phyloP scores from a whole-genome alignment of 2,329 filamentous ascomycete genomes.

The Tolypocladium album region DNA sequence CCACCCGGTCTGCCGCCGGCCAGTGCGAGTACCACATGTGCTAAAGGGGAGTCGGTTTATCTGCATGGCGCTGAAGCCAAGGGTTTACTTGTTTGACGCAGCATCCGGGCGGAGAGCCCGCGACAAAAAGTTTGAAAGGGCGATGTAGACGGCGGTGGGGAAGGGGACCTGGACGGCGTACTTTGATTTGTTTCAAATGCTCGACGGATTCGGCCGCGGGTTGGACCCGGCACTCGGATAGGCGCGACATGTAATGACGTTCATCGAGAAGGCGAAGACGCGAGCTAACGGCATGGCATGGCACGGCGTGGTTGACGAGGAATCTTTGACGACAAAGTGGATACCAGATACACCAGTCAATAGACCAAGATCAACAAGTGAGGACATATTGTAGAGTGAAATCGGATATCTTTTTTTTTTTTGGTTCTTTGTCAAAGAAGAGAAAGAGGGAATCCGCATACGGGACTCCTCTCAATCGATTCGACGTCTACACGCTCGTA shows the following conservation, averaged over 20 bases:
- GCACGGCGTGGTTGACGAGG: neutral
- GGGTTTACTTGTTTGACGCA: neutral
- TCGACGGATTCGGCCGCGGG: neutral
- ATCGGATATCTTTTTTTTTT: neutral
- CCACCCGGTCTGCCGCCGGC: conserved; percentile 57
- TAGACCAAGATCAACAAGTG: neutral
- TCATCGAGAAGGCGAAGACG: neutral
- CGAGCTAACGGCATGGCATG: neutral
- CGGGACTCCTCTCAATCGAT: too few species aligned
- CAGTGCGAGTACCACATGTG: conserved; percentile 72
- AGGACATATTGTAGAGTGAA: neutral
- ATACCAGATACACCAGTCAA: neutral
- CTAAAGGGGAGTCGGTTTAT: conserved; percentile 21
- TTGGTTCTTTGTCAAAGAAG: neutral
- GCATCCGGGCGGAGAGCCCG: neutral
- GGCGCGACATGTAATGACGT: neutral
- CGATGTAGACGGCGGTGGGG: neutral
- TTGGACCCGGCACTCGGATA: neutral
- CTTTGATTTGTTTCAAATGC: neutral
- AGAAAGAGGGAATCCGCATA: neutral
- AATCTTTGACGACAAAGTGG: neutral
- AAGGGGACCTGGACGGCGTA: neutral
- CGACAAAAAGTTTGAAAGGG: neutral
- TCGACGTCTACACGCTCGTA: neutral
- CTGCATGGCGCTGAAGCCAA: neutral